Base-by-base conservation (phyloP, 192 early-diverging fungal species). In the Chytriomyces confervae region DNA sequence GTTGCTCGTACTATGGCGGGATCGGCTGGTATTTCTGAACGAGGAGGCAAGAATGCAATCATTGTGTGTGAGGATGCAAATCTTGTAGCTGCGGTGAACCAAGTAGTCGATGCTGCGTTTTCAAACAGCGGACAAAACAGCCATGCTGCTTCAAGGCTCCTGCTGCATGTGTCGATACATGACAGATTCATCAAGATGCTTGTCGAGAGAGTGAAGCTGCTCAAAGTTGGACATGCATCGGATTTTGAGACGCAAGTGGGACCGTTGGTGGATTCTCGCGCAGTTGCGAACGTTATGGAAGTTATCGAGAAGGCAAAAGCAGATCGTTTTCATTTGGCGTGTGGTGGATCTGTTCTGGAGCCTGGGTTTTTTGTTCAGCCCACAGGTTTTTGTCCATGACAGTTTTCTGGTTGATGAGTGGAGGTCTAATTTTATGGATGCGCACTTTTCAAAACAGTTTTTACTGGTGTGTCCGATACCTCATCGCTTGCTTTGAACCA, bases 1-100 rank as follows among this genome's bases (percentile, higher is more conserved):
- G 51, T 71, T 27, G 77, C 51, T 1, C 20, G 13, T n/a, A 13
- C 53, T 57, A 3, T 57, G 1, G 16, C 53, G 53, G 16, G 2
- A 57, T 57, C 53, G 5, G 20, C 53, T 36, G 76, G 93, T 3
- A 90, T 91, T 0, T 75, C 95, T 53, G 94, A 96, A 80, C 82
- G 95, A 13, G 94, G 86, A 69, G 94, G 94, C 53, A 96, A 96
- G 79, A 93, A 92, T 23, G 87, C 94, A 1, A 91, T 87, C 20
- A 62, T 79, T n/a, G 72, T 79, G 9, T 74, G 20, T 48, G 69
- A 29, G 36, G 77, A 79, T 44, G 60, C 62, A 3, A 71, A 79
- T 53, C 44, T 79, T n/a, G 70, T 61, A 27, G 18, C 11, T 16
- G 69, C 77, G 7, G 24, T 76, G n/a, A 10, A 20, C 13, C 70